Base-by-base conservation (phyloP, 805 yeast species). In the Saccharomycopsis schoenii region DNA sequence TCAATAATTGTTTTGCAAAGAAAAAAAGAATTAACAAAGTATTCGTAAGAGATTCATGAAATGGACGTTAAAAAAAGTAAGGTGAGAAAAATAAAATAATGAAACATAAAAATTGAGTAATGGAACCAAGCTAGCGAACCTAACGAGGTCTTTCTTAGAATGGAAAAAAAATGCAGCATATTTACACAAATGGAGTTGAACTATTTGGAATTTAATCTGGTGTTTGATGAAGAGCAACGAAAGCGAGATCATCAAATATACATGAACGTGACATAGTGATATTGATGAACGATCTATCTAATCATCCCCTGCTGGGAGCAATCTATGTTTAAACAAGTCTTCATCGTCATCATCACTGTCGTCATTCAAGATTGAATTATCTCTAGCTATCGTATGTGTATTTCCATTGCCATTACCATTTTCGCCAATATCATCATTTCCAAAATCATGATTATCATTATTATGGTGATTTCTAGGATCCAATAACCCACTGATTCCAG, bases 301-400 rank as follows among this genome's bases (percentile, higher is more conserved):
- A 47, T 47, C 15, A 47, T 47, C 52, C 5, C 24, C 15, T 8
- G 4, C 52, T 19, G 52, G 52, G 21, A 47, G 52, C 12, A 55
- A 57, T 21, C 62, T 54, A 43, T 60, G 60, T 29, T 24, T 55
- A 25, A 52, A 60, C 17, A 60, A 43, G 25, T 60, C 62, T 21
- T 60, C 58, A 52, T 60, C 62, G 25, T 25, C 34, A 47, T 25
- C 34, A 47, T 47, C 52, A 25, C 34, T 47, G 21, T 47, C 51
- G 3, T 19, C 52, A 21, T 47, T n/a, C 52, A 47, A 47, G n/a
- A 19, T 19, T 11, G 52, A 47, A 50, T 54, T 57, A 21, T 57
- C 60, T 39, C 51, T 47, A 29, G 29, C 47, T 12, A 47, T 39
- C n/a, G 60, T 40, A 24, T 34, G 43, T 9, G 29, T 39, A 6